Conservation (phyloP, 2,329 filamentous ascomycete genomes). For the Stemphylium beticola region DNA sequence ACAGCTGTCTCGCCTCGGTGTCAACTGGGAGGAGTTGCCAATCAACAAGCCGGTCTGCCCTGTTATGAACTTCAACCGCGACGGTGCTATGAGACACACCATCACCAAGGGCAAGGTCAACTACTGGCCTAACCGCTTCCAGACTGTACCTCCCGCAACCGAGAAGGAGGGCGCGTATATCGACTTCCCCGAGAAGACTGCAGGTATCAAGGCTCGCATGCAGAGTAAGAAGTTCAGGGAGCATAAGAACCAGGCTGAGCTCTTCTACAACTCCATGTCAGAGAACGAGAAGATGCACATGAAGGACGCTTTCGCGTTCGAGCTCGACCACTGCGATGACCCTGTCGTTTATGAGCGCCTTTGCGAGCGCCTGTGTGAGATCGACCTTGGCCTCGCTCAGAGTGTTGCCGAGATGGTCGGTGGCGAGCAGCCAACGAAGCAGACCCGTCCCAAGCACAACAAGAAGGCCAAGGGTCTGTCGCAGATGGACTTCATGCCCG, state of each 20-base stretch:
- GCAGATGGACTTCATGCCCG: constrained; percentile 70
- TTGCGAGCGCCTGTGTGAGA: constrained; percentile 71
- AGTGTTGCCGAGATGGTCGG: constrained; percentile 74
- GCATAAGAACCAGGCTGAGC: constrained; percentile 77
- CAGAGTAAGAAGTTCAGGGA: constrained; percentile 77
- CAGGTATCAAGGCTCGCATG: constrained; percentile 73
- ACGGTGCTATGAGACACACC: constrained; percentile 74
- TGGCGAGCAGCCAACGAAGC: constrained; percentile 62
- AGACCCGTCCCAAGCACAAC: constrained; percentile 66
- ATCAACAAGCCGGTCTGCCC: constrained; percentile 78
- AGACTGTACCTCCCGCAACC: constrained; percentile 67
- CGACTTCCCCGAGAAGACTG: constrained; percentile 69
- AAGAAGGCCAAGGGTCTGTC: constrained; percentile 71
- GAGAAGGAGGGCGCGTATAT: constrained; percentile 69
- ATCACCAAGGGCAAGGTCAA: constrained; percentile 77
- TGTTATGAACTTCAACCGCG: constrained; percentile 77
- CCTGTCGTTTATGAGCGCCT: constrained; percentile 75
- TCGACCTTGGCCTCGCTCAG: constrained; percentile 73
- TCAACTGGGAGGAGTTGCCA: constrained; percentile 78
- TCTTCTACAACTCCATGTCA: constrained; percentile 82
- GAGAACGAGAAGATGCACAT: constrained; percentile 70
- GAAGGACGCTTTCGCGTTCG: constrained; percentile 67
- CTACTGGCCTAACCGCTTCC: constrained; percentile 79
- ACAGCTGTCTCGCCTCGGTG: constrained; percentile 71
- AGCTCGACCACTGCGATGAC: constrained; percentile 83